Evolutionary conservation across 345 rosid genomes (phyloP), one percentile per base, ranked within the genome.

Genomic region (Euclidium syriacum): DNA sequence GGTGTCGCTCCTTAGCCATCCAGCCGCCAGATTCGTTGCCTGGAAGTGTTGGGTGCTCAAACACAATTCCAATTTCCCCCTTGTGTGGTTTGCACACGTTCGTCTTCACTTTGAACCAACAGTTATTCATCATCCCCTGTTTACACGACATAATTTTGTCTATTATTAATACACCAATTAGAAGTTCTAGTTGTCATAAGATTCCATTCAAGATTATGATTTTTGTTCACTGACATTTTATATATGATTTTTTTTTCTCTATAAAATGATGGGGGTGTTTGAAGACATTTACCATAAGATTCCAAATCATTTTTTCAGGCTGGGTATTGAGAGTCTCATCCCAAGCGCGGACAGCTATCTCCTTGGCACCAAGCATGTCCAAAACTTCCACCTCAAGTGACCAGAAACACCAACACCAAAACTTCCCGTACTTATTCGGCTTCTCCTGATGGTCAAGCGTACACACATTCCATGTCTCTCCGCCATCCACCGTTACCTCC

Each of bases 371-470:
- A 3, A 92, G 78, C n/a, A 92, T 62, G 70, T 83, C 85, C 10
- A 89, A 73, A 12, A 86, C 86, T 70, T 85, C 96, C 12, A 92
- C 94, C 40, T 86, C 91, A 2, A 88, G 65, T 2, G 85, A 74
- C 96, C 98, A 92, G 64, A 92, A 88, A 82, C 96, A 91, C 98
- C 98, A 91, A 64, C 98, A 91, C 95, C 95, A 91, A 47, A 56
- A 83, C 11, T 66, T 88, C 3, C 92, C 96, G 55, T 77, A 88
- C 51, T 75, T 86, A 75, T 62, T 88, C 3, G 90, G 78, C 49
- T 75, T 83, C 81, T 88, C 98, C 8, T 70, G 85, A 59, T 74
- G 90, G 39, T 91, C 89, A 67, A 91, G 49, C 2, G 26, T 20
- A 73, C 98, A 91, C 30, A 91, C 76, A 19, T 65, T 83, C 98